Conservation (phyloP, 2,329 filamentous ascomycete genomes). For the Aspergillus pseudoviridinutans region DNA sequence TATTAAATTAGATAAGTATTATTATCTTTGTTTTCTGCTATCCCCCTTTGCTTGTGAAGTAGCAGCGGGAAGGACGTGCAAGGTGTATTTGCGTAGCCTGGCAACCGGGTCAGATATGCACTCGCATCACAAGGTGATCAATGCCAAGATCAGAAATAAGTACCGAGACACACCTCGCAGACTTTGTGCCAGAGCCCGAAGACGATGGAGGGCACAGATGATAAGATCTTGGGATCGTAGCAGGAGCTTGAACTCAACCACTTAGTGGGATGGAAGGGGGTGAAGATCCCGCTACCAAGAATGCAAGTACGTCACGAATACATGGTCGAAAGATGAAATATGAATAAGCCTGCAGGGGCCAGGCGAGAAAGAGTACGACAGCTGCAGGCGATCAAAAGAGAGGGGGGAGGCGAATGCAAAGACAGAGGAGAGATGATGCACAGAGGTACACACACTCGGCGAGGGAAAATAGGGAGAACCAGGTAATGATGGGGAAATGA, state of each 20-base stretch:
- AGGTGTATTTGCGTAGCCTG: conserved; percentile 8
- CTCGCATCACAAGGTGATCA: conserved; percentile 4
- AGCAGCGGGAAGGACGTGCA: background rate
- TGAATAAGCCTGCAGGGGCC: background rate
- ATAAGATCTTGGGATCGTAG: conserved; percentile 6
- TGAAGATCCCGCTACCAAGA: conserved; percentile 22
- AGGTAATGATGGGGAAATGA: background rate
- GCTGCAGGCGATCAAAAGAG: background rate
- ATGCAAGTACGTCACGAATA: conserved; percentile 24
- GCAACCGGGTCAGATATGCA: conserved; percentile 14
- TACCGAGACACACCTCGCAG: conserved; percentile 9
- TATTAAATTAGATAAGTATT: background rate
- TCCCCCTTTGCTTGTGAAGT: background rate
- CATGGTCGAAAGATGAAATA: conserved; percentile 16
- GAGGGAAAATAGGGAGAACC: background rate
- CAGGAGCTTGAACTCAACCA: conserved; percentile 7
- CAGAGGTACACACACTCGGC: background rate
- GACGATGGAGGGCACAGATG: conserved; percentile 6
- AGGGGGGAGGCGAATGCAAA: background rate
- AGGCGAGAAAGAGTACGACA: background rate
- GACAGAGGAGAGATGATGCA: background rate
- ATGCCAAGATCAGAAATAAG: conserved; percentile 3
- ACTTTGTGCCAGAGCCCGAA: conserved; percentile 6
- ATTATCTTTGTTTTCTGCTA: background rate
- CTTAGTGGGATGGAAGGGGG: conserved; percentile 13